phyloP scores from a whole-genome alignment of 2,329 filamentous ascomycete genomes.

The Colletotrichum camelliae region DNA sequence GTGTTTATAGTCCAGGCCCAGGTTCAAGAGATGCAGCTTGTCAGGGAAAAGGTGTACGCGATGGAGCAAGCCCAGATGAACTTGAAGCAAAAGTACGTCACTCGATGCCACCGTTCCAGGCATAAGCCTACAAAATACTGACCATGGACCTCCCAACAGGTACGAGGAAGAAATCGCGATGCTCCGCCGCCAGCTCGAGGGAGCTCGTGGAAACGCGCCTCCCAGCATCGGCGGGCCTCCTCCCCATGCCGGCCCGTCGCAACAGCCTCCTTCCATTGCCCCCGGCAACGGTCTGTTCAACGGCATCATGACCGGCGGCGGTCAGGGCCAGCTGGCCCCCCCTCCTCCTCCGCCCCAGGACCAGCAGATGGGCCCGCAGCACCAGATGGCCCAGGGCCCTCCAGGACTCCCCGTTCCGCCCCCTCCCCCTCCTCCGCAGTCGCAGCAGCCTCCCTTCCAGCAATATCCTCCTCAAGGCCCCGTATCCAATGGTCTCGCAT shows the following conservation, averaged over 20 bases:
- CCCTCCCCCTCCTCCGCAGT: conserved; percentile 62
- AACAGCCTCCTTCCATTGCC: conserved; percentile 87
- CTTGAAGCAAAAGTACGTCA: conserved; percentile 86
- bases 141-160: conserved; percentile 50
- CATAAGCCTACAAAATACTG: conserved; percentile 5
- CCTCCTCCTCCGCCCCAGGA: conserved; percentile 71
- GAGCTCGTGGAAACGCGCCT: conserved; percentile 68
- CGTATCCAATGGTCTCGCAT: conserved; percentile 73
- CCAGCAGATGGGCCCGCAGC: conserved; percentile 59
- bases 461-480: conserved; percentile 66
- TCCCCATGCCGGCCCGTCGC: conserved; percentile 79
- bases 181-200: conserved; percentile 86
- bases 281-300: conserved; percentile 93
- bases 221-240: conserved; percentile 70
- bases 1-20: conserved; percentile 76
- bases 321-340: conserved; percentile 83
- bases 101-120: neutral
- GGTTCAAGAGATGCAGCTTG: conserved; percentile 93
- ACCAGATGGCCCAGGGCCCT: conserved; percentile 74
- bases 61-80: conserved; percentile 89
- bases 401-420: conserved; percentile 66
- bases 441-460: conserved; percentile 75
- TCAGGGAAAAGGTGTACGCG: conserved; percentile 90
- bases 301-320: conserved; percentile 91
- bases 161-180: conserved; percentile 91